Conservation (phyloP, 148 eudicot genomes). For the Dianthus caryophyllus region DNA sequence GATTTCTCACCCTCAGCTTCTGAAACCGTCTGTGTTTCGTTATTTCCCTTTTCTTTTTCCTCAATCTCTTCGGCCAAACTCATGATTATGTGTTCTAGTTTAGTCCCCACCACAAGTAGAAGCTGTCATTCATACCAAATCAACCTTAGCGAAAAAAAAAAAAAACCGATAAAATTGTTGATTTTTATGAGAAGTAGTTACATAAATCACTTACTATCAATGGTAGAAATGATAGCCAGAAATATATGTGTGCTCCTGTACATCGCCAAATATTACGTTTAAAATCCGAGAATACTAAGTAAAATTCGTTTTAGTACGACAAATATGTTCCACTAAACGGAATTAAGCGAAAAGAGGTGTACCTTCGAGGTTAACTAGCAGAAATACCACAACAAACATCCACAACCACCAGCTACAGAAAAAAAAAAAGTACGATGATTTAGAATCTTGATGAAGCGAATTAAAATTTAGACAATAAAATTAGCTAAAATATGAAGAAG, state of each 20-base stretch:
- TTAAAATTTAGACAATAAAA: neutral
- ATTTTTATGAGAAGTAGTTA: neutral
- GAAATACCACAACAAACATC: conserved; percentile 84
- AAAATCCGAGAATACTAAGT: too few species aligned
- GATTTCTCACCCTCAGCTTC: conserved; percentile 30
- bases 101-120: conserved; percentile 80
- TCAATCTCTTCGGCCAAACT: conserved; percentile 63
- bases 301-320: too few species aligned
- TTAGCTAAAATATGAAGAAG: conserved; percentile 51
- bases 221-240: conserved; percentile 87
- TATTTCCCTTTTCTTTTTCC: conserved; percentile 26
- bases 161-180: neutral
- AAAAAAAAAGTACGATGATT: neutral
- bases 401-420: conserved; percentile 88
- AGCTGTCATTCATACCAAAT: conserved; percentile 46
- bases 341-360: conserved; percentile 4
- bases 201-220: conserved; percentile 52
- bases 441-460: neutral
- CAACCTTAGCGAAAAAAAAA: conserved; percentile 1
- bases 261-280: conserved; percentile 10
- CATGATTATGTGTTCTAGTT: conserved; percentile 70
- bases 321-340: neutral
- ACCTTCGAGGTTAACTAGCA: conserved; percentile 79
- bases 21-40: conserved; percentile 6
- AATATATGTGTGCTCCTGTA: conserved; percentile 91